phyloP scores from a whole-genome alignment of 441 rosid species.

The Euphorbia celastroides region DNA sequence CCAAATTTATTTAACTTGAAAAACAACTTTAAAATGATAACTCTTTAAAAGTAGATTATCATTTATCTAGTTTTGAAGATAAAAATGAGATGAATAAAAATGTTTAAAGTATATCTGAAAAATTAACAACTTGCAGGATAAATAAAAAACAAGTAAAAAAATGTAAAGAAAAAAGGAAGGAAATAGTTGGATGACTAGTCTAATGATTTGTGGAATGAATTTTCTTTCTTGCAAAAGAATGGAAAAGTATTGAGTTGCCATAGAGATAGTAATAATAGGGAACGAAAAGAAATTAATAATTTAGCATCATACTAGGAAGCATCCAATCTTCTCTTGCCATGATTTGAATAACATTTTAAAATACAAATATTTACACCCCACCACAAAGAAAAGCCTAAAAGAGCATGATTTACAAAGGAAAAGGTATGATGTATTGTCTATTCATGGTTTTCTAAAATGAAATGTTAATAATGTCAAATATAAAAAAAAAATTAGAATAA shows the following conservation, averaged over 20 bases:
- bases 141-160: too few species aligned
- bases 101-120: too few species aligned
- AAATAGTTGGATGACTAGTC: too few species aligned
- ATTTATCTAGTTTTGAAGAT: too few species aligned
- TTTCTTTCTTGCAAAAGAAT: neutral
- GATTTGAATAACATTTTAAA: neutral
- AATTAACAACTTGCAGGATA: too few species aligned
- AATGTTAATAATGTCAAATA: constrained; percentile 8
- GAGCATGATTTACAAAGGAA: constrained; percentile 15
- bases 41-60: too few species aligned
- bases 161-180: too few species aligned
- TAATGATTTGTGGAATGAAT: too few species aligned
- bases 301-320: constrained; percentile 16
- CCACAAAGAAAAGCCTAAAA: constrained; percentile 22
- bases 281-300: neutral
- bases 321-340: constrained; percentile 17
- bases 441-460: constrained; percentile 19
- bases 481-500: too few species aligned
- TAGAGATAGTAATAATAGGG: neutral
- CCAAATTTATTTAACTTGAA: too few species aligned
- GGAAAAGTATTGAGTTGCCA: neutral
- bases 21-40: too few species aligned
- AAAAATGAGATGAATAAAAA: too few species aligned
- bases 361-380: constrained; percentile 5
- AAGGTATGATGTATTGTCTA: constrained; percentile 19